Evolutionary conservation across 257 asterid species (phyloP).

Genomic region (Solanum habrochaites): DNA sequence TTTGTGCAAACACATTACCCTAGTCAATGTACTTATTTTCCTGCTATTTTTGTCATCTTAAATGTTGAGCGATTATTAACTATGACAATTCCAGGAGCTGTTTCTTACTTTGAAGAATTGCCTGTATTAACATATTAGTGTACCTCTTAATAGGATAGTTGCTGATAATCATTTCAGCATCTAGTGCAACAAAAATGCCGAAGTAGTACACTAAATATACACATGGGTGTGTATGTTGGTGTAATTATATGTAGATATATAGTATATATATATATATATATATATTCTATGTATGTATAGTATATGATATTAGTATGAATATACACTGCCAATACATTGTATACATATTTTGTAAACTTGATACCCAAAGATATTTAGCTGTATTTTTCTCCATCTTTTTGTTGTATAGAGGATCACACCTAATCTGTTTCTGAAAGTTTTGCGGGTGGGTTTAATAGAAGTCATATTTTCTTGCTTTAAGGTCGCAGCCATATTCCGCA

Average conservation of each 20-base stretch:
- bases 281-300: not conserved
- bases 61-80: not conserved
- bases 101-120: not conserved
- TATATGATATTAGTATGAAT: not conserved
- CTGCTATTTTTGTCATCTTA: not conserved
- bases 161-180: not conserved
- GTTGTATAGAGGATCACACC: not conserved
- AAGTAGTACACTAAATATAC: not conserved
- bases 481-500: slow-evolving; percentile 80
- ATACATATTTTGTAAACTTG: not conserved
- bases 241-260: not conserved
- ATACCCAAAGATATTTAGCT: not conserved
- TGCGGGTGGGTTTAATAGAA: not conserved
- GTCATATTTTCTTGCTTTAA: not conserved
- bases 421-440: not conserved
- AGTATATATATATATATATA: not conserved
- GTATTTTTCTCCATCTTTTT: not conserved
- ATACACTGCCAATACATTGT: not conserved
- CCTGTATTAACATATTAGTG: too few relatives aligned
- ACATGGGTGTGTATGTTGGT: not conserved
- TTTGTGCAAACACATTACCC: not conserved
- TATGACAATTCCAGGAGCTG: not conserved
- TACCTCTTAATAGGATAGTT: not conserved
- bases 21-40: not conserved
- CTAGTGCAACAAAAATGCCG: not conserved